Evolutionary conservation across 306 rosid species (phyloP).

Genomic region (Cercis canadensis): DNA sequence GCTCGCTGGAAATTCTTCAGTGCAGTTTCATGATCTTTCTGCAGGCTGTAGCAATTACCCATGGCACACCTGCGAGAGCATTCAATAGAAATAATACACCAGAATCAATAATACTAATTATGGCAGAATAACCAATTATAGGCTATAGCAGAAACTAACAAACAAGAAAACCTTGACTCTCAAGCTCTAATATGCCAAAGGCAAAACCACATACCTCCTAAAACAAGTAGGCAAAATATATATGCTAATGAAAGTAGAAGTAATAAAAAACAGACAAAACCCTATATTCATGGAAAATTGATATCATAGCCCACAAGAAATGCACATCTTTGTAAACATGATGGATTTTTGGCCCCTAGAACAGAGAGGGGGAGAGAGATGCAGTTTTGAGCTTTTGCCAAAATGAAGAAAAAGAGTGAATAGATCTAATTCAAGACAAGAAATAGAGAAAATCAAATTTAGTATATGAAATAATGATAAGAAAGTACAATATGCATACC

Average conservation of each 20-base stretch:
- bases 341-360: slow-evolving; percentile 4
- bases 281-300: slow-evolving; percentile 1
- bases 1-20: slow-evolving; percentile 97
- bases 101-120: slow-evolving; percentile 22
- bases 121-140: not conserved
- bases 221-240: slow-evolving; percentile 12
- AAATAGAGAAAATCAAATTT: slow-evolving; percentile 1
- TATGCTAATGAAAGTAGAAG: not conserved
- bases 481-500: slow-evolving; percentile 72
- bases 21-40: slow-evolving; percentile 46
- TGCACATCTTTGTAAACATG: slow-evolving; percentile 2
- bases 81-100: slow-evolving; percentile 26
- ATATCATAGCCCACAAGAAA: slow-evolving; percentile 10
- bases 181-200: not conserved
- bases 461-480: slow-evolving; percentile 26
- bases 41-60: slow-evolving; percentile 67
- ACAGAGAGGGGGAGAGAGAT: not conserved
- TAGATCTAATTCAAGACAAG: not conserved
- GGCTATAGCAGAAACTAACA: not conserved
- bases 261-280: not conserved
- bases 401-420: slow-evolving; percentile 12
- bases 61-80: slow-evolving; percentile 57
- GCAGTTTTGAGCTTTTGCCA: slow-evolving; percentile 1
- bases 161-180: not conserved
- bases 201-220: slow-evolving; percentile 11